Conservation (phyloP, 2,329 filamentous ascomycete species). For the Hypoxylon sp. region DNA sequence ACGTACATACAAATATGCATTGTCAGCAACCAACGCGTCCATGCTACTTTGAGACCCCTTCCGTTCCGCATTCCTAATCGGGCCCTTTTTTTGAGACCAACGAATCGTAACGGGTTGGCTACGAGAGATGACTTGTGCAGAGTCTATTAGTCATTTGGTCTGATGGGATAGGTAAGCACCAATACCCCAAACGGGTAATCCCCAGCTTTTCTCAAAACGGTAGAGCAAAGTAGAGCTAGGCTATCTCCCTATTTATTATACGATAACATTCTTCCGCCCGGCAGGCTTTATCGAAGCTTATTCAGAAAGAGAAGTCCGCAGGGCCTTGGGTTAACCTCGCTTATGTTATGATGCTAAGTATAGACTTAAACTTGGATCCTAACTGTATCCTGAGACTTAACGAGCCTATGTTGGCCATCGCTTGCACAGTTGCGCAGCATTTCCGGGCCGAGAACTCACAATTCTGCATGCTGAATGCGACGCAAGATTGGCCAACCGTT, state of each 20-base stretch:
- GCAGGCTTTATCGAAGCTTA: not conserved
- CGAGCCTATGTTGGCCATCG: constrained; percentile 17
- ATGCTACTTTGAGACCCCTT: constrained; percentile 36
- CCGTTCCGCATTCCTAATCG: constrained; percentile 43
- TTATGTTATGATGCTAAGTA: constrained; percentile 26
- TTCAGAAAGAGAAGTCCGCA: not conserved
- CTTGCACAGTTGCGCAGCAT: constrained; percentile 26
- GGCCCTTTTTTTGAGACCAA: constrained; percentile 23
- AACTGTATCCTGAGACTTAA: constrained; percentile 4
- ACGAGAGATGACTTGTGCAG: constrained; percentile 30
- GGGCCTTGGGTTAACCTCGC: constrained; percentile 9
- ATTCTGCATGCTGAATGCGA: constrained; percentile 33
- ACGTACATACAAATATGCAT: constrained; percentile 36
- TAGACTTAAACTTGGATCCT: constrained; percentile 21
- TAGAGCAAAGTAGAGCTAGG: constrained; percentile 15
- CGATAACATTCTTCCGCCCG: not conserved
- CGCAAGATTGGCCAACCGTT: constrained; percentile 24
- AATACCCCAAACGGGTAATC: constrained; percentile 16
- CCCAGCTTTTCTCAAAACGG: constrained; percentile 21
- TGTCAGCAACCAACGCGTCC: constrained; percentile 43
- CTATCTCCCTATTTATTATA: not conserved
- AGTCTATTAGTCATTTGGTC: constrained; percentile 32
- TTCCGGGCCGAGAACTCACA: constrained; percentile 35
- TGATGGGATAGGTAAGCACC: constrained; percentile 16
- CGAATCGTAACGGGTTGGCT: constrained; percentile 17